Evolutionary conservation across 106 monocot species (phyloP).

Genomic region (Dendrobium huoshanense): DNA sequence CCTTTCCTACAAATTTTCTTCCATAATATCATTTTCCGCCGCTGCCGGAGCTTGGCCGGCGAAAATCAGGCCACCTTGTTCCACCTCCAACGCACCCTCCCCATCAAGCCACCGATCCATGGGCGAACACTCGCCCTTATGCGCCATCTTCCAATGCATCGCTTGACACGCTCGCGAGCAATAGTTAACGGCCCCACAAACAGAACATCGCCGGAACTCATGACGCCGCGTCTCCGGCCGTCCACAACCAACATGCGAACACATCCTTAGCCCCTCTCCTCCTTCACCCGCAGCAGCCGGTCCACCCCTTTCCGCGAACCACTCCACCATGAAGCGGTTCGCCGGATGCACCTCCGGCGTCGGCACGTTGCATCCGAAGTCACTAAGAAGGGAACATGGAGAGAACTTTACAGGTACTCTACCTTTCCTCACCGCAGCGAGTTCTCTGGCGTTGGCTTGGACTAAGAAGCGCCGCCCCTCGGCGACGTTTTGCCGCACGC

Average conservation of each 20-base stretch:
- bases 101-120: conserved; percentile 23
- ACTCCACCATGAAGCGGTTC: conserved; percentile 67
- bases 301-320: conserved; percentile 33
- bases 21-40: not conserved
- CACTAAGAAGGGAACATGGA: conserved; percentile 23
- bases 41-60: not conserved
- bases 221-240: conserved; percentile 52
- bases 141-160: conserved; percentile 41
- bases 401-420: not conserved
- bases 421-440: conserved; percentile 17
- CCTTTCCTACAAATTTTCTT: conserved; percentile 1
- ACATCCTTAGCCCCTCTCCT: conserved; percentile 35
- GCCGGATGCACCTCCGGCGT: conserved; percentile 45
- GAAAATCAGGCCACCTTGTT: not conserved
- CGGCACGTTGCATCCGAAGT: conserved; percentile 51
- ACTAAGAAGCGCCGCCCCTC: conserved; percentile 48
- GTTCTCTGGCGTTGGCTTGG: conserved; percentile 44
- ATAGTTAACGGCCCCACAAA: conserved; percentile 44
- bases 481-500: conserved; percentile 38
- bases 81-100: not conserved
- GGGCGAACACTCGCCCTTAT: conserved; percentile 32
- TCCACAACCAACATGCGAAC: conserved; percentile 36
- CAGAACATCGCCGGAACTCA: conserved; percentile 57
- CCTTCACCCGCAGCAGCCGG: not conserved
- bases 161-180: conserved; percentile 66